A percentile compares a stretch with the other conserved stretches of the same genome.
phyloP scores from a whole-genome alignment of 2,329 filamentous ascomycete species.

The Fusarium phyllophilum region DNA sequence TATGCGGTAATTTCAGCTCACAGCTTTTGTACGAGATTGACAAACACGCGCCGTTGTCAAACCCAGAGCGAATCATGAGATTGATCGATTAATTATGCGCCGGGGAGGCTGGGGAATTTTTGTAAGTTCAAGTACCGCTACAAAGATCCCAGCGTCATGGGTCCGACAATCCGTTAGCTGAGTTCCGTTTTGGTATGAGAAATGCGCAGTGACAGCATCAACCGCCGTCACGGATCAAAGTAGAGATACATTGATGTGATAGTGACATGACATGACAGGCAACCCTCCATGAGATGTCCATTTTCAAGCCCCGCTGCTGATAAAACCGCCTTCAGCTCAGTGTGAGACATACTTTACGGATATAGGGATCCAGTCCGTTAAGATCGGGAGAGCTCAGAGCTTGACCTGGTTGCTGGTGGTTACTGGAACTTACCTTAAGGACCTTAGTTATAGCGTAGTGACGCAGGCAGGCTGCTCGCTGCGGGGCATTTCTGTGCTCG shows the following conservation, averaged over 20 bases:
- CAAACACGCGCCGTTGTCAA: constrained; percentile 7
- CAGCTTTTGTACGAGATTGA: constrained; percentile 2
- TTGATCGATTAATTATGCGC: constrained; percentile 28
- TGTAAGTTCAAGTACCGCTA: constrained; percentile 25
- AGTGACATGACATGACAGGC: constrained; percentile 8
- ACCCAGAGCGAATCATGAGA: constrained; percentile 28
- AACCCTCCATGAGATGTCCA: neutral
- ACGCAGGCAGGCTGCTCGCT: constrained; percentile 17
- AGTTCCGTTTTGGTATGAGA: constrained; percentile 4
- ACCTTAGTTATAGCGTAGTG: constrained; percentile 1
- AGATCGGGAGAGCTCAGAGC: constrained; percentile 2
- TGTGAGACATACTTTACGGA: neutral
- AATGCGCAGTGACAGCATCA: constrained; percentile 23
- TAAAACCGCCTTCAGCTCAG: constrained; percentile 17
- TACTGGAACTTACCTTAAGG: neutral
- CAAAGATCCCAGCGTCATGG: constrained; percentile 35
- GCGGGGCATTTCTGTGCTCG: constrained; percentile 27
- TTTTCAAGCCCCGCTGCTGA: constrained; percentile 32
- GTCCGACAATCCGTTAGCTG: constrained; percentile 7
- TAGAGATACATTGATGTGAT: constrained; percentile 27
- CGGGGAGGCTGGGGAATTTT: constrained; percentile 27
- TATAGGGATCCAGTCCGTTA: neutral
- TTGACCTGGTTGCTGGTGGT: constrained; percentile 27
- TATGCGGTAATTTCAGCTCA: constrained; percentile 15
- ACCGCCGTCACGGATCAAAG: constrained; percentile 8